Evolutionary conservation across 1,284 basidiomycete species (phyloP).

Genomic region (Puccinia triticina): DNA sequence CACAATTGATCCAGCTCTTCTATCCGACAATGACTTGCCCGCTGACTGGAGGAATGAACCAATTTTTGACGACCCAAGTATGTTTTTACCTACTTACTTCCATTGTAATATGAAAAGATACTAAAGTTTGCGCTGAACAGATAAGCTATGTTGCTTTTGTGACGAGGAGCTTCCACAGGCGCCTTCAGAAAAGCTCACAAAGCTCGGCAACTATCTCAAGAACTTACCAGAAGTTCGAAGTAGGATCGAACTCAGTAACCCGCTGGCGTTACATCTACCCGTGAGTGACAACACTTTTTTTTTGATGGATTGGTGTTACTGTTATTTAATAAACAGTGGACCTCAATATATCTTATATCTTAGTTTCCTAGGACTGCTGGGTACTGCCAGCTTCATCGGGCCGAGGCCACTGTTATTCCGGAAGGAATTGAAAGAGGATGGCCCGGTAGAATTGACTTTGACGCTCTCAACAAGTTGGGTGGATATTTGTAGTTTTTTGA

Average conservation of each 20-base stretch:
- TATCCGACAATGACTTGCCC: too few species aligned
- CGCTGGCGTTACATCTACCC: background rate
- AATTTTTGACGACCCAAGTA: too few species aligned
- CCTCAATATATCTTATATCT: too few species aligned
- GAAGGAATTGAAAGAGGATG: background rate
- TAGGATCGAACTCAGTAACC: too few species aligned
- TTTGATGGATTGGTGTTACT: too few species aligned
- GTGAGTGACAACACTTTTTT: too few species aligned
- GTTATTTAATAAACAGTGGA: too few species aligned
- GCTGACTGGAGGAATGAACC: too few species aligned
- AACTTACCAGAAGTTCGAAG: background rate
- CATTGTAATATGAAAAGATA: too few species aligned
- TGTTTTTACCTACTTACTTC: too few species aligned
- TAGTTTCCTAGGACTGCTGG: background rate
- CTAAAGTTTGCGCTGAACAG: background rate
- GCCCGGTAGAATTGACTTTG: background rate
- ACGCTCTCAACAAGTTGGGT: background rate
- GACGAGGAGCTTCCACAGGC: background rate
- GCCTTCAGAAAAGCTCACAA: background rate
- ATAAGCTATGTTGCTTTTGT: conserved; percentile 4
- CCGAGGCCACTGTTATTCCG: background rate
- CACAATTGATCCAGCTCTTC: too few species aligned
- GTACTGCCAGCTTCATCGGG: background rate
- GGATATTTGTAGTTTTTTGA: background rate
- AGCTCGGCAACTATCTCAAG: background rate